Evolutionary conservation across 305 asterid genomes (phyloP), one percentile per base, ranked within the genome.

Genomic region (Fraxinus nigra): DNA sequence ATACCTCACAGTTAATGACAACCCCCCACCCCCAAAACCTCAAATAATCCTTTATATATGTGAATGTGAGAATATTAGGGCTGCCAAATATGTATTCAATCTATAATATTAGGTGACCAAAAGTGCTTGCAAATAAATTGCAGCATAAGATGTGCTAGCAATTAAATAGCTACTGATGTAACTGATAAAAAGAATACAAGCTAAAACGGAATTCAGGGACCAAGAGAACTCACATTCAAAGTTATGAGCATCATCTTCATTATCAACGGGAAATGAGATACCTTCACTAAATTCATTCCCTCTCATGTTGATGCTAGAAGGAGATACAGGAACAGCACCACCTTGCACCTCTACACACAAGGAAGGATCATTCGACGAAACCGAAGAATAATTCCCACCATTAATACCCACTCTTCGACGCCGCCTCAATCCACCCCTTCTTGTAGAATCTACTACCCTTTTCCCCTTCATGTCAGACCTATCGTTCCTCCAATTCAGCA

Each of bases 401-500:
- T 77, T 84, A 84, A 72, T 73, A 79, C 76, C 72, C 65, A 86
- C 77, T 85, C 79, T 91, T 35, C 93, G 80, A 59, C 88, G 89
- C 46, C 80, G 85, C 51, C 89, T 88, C 82, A 90, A 13, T 81
- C 92, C 87, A 80, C 91, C 85, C 87, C 89, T 85, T 5, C 86
- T 81, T 84, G 91, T 88, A 79, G 82, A 86, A 80, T 83, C 84
- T 82, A 78, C 40, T 4, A 85, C 84, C 84, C 90, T 89, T 85
- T 94, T 95, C 76, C 95, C 97, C 90, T 92, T 94, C 82, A 90
- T 56, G 87, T 89, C 91, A 88, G 86, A 83, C 87, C 85, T 84
- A 73, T 86, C 93, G 10, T 78, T 82, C 77, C 80, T 78, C 9
- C 54, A 72, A 87, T 83, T 79, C 40, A 82, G 59, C 43, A 79